Conservation (phyloP, 345 rosid species). For the Camelina hispida region DNA sequence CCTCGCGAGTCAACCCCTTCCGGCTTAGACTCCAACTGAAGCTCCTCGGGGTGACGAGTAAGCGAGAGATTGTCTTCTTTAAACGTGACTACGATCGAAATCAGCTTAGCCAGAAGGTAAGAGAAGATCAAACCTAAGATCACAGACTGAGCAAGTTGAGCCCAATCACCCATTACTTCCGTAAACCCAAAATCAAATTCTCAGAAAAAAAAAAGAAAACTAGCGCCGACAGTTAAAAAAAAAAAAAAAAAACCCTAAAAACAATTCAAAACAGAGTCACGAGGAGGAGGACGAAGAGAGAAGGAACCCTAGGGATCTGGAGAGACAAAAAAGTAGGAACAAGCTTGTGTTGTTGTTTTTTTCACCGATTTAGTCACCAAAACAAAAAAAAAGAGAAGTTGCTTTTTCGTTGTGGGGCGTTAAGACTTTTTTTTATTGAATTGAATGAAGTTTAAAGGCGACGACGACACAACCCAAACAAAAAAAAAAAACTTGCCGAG, state of each 20-base stretch:
- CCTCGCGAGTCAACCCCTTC: slow-evolving; percentile 41
- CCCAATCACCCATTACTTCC: slow-evolving; percentile 71
- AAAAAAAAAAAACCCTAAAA: background rate
- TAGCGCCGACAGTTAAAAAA: slow-evolving; percentile 14
- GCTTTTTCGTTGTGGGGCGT: slow-evolving; percentile 23
- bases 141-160: slow-evolving; percentile 71
- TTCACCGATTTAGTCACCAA: slow-evolving; percentile 22
- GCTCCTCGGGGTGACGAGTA: slow-evolving; percentile 46
- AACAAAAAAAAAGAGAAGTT: background rate
- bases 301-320: slow-evolving; percentile 29
- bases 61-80: slow-evolving; percentile 73
- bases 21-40: slow-evolving; percentile 34
- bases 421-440: slow-evolving; percentile 25
- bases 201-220: background rate
- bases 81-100: slow-evolving; percentile 81
- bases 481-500: background rate
- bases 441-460: slow-evolving; percentile 24
- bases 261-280: slow-evolving; percentile 22
- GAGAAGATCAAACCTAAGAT: slow-evolving; percentile 81
- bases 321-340: slow-evolving; percentile 33
- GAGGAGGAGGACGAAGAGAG: slow-evolving; percentile 13
- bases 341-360: background rate
- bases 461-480: slow-evolving; percentile 2
- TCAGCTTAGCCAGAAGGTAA: slow-evolving; percentile 88
- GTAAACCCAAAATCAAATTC: background rate